Evolutionary conservation across 2,329 filamentous ascomycete species (phyloP), one percentile per base, ranked within the genome.

Genomic region (Juglanconis sp.): DNA sequence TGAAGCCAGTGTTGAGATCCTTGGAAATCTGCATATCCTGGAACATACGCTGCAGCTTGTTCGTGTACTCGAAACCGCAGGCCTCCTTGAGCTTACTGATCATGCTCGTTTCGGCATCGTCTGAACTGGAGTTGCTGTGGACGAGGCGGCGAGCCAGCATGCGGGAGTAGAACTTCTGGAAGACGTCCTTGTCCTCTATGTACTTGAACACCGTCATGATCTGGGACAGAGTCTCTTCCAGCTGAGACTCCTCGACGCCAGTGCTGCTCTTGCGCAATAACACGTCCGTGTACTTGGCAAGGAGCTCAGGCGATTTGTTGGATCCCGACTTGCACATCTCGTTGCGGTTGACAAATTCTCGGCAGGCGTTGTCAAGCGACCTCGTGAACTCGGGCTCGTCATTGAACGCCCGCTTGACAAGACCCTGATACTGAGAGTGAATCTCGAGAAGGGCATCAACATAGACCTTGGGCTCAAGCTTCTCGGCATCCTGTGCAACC

Each of bases 121-220:
- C 93, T 2, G 93, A 97, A 3, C 95, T 95, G 0, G 95, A 98
- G 72, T 90, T 97, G 73, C 90, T 92, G 74, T 97, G 92, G 17
- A 99, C 95, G 58, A 99, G 79, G 69, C 95, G 92, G 73, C 96
- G 92, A 53, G 95, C 95, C 68, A 99, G 80, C 88, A 96, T 96
- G 64, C 93, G 90, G 2, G 94, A 96, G 77, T 99, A 99, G 77
- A 97, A 99, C 75, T 98, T 99, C 75, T 98, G 95, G 83, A 99
- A 99, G 5, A 99, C 96, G 71, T 99, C 95, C 81, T 99, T 99
- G 77, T 99, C 96, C 73, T 99, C 95, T 65, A 99, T 98, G 76
- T 99, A 99, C 79, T 98, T 98, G 85, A 99, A 99, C 58, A 99
- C 92, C 1, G 94, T 97, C 95, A 99, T 99, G 69, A 99, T 95